Conservation (phyloP, 495 filamentous ascomycete species). For the Tirmania nivea region DNA sequence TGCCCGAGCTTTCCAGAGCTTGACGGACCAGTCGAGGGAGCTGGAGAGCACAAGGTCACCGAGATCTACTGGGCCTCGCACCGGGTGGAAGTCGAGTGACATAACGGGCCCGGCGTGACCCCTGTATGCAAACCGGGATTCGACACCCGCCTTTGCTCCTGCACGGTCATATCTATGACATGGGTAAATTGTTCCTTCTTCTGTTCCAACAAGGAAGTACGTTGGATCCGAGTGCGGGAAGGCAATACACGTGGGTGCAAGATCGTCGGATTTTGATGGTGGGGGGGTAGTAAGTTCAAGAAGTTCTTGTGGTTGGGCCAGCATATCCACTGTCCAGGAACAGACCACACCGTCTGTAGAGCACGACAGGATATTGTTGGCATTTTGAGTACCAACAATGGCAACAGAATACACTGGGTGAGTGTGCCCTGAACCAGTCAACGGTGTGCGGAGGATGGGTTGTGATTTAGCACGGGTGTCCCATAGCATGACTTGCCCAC, state of each 20-base stretch:
- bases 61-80: slow-evolving; percentile 76
- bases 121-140: slow-evolving; percentile 59
- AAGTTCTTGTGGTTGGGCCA: slow-evolving; percentile 81
- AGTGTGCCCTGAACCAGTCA: slow-evolving; percentile 81
- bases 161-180: slow-evolving; percentile 94
- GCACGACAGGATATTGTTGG: slow-evolving; percentile 88
- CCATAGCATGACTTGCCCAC: slow-evolving; percentile 94
- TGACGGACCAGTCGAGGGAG: slow-evolving; percentile 86
- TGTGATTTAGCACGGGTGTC: slow-evolving; percentile 73
- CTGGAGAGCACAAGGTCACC: slow-evolving; percentile 76
- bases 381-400: slow-evolving; percentile 93
- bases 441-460: slow-evolving; percentile 84
- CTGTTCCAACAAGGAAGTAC: slow-evolving; percentile 89
- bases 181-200: slow-evolving; percentile 87
- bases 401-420: slow-evolving; percentile 91
- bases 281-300: slow-evolving; percentile 69
- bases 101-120: slow-evolving; percentile 88
- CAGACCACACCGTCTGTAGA: slow-evolving; percentile 94
- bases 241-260: slow-evolving; percentile 87
- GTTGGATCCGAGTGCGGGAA: slow-evolving; percentile 92
- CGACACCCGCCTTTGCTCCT: slow-evolving; percentile 86
- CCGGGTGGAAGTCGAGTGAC: slow-evolving; percentile 86
- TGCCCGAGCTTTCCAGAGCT: slow-evolving; percentile 81
- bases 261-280: slow-evolving; percentile 76
- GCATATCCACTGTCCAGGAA: slow-evolving; percentile 92